Percentiles rank a stretch among this genome's conserved stretches.
These are phyloP conservation scores for Rosa multiflora DNA, from an alignment of 306 rosid genomes.

Conservation along the genomic window DNA sequence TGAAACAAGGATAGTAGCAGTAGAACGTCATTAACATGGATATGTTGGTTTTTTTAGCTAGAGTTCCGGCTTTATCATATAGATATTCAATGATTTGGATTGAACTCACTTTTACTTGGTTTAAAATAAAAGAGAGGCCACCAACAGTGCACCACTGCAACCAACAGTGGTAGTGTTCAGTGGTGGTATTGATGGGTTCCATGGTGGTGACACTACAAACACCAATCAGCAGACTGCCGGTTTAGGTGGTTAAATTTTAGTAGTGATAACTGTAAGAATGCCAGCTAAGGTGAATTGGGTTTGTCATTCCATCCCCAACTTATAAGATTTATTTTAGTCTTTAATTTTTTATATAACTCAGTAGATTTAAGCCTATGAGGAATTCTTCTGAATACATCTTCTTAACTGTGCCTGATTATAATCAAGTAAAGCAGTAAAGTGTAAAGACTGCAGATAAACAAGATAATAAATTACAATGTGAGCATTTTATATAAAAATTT, in stretches of 20 bases:
- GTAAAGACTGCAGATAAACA: background rate
- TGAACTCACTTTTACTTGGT: background rate
- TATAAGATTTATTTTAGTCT: background rate
- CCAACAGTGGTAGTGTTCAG: background rate
- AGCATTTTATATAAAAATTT: slow-evolving; percentile 26
- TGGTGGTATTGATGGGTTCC: background rate
- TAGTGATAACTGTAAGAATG: background rate
- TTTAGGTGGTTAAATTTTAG: background rate
- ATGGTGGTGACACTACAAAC: background rate
- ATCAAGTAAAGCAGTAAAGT: slow-evolving; percentile 3
- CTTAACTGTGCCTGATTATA: background rate
- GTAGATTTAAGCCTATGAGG: background rate
- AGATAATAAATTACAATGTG: background rate
- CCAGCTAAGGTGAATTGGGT: background rate
- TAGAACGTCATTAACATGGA: background rate
- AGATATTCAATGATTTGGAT: background rate
- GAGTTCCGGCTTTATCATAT: background rate
- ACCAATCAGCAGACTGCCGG: background rate
- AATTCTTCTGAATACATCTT: background rate
- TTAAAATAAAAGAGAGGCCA: background rate
- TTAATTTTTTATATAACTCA: background rate
- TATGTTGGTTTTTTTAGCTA: background rate
- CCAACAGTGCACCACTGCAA: background rate
- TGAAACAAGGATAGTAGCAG: background rate
- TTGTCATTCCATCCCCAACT: background rate